Percentiles rank a stretch among this genome's conserved stretches.
Conservation (phyloP, 371 early-diverging fungal species). For the Actinomortierella wolfii region DNA sequence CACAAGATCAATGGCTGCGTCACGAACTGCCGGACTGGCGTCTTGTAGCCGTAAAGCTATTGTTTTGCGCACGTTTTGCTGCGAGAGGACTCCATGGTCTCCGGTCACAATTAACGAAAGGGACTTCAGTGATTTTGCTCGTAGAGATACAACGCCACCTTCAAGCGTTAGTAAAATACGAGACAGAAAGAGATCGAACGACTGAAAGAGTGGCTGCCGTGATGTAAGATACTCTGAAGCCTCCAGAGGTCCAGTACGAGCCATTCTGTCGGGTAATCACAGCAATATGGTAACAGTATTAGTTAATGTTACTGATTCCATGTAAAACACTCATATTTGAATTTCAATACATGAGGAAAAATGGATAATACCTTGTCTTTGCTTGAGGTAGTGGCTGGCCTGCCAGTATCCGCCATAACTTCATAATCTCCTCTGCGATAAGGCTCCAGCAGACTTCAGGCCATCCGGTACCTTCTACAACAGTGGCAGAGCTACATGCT, state of each 20-base stretch:
- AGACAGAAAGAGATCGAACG: slow-evolving; percentile 69
- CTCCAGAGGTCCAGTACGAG: slow-evolving; percentile 30
- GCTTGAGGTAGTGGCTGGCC: slow-evolving; percentile 9
- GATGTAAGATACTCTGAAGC: slow-evolving; percentile 56
- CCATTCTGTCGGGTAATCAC: slow-evolving; percentile 4
- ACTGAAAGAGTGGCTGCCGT: slow-evolving; percentile 65
- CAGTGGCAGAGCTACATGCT: slow-evolving; percentile 3
- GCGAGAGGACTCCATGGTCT: slow-evolving; percentile 62
- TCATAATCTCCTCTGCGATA: slow-evolving; percentile 10
- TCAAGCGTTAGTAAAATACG: slow-evolving; percentile 69
- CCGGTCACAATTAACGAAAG: slow-evolving; percentile 71
- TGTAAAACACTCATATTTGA: too few species aligned
- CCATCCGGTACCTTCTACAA: slow-evolving; percentile 3
- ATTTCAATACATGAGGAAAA: too few species aligned
- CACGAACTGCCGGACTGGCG: slow-evolving; percentile 85
- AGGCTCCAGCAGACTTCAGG: slow-evolving; percentile 12
- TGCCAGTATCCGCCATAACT: slow-evolving; percentile 23
- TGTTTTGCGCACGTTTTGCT: slow-evolving; percentile 66
- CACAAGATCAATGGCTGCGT: slow-evolving; percentile 87
- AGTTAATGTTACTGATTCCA: slow-evolving; percentile 45
- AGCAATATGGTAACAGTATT: background rate
- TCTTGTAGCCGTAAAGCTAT: slow-evolving; percentile 81
- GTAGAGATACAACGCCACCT: slow-evolving; percentile 65
- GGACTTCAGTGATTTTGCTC: slow-evolving; percentile 79
- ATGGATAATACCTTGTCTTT: slow-evolving; percentile 6